Conservation (phyloP, 2,329 filamentous ascomycete genomes). For the Chaetomium olivaceum region DNA sequence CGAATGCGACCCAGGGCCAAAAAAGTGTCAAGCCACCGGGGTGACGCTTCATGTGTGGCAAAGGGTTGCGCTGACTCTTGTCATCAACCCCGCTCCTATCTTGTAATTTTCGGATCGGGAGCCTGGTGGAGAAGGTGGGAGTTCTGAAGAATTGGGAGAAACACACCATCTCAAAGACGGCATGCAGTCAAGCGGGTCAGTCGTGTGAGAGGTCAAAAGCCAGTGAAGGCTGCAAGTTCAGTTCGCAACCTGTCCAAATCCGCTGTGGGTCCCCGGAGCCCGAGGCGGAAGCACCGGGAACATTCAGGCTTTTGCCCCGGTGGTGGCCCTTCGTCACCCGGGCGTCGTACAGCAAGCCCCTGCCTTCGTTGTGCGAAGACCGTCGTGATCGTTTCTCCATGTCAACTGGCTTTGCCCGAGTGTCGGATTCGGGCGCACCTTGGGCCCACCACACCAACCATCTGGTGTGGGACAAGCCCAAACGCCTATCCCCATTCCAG, state of each 20-base stretch:
- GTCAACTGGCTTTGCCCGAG: not conserved
- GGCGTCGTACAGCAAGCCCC: conserved; percentile 11
- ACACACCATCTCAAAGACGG: conserved; percentile 4
- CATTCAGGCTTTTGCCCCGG: not conserved
- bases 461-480: not conserved
- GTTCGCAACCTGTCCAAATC: not conserved
- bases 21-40: not conserved
- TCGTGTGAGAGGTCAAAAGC: not conserved
- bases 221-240: not conserved
- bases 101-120: not conserved
- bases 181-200: conserved; percentile 15
- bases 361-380: not conserved
- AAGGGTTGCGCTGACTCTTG: not conserved
- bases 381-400: not conserved
- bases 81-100: conserved; percentile 4
- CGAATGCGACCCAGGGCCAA: conserved; percentile 1
- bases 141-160: not conserved
- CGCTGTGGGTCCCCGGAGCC: conserved; percentile 3
- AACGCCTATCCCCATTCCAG: conserved; percentile 2
- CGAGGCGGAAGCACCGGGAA: conserved; percentile 8
- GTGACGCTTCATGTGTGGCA: not conserved
- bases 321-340: not conserved
- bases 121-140: conserved; percentile 1
- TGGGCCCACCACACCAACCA: conserved; percentile 6
- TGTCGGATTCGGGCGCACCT: not conserved